Percentiles rank a stretch among this genome's conserved stretches.
Conservation (phyloP, 805 yeast species). For the Starmerella sp. region DNA sequence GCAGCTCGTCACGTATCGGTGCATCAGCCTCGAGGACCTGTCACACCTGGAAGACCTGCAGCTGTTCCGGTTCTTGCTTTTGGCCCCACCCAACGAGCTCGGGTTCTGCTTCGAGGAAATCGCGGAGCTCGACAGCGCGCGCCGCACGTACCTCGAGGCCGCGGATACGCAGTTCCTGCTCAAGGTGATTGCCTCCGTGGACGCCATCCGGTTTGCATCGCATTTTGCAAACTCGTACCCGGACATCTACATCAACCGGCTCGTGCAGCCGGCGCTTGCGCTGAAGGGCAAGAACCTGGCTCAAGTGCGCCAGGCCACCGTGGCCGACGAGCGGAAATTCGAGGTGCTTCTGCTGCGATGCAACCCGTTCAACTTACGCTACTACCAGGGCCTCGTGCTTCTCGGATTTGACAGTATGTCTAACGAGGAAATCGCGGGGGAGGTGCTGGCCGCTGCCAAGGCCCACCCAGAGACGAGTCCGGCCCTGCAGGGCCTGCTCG, state of each 20-base stretch:
- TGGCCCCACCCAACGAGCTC: conserved; percentile 14
- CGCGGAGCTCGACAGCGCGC: conserved; percentile 3
- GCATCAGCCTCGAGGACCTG: conserved; percentile 8
- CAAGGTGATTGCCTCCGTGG: conserved; percentile 4
- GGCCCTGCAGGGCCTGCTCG: conserved; percentile 14
- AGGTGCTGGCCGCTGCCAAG: conserved; percentile 12
- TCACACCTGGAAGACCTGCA: not conserved
- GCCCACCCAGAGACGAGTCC: conserved; percentile 8
- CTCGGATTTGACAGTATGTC: conserved; percentile 2
- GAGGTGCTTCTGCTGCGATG: conserved; percentile 11
- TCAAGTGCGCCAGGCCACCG: conserved; percentile 2
- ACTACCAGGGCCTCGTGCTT: conserved; percentile 14
- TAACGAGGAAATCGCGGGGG: conserved; percentile 4
- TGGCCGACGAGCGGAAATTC: conserved; percentile 6
- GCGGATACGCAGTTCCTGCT: conserved; percentile 3
- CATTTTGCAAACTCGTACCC: conserved; percentile 13
- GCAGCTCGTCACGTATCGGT: conserved; percentile 14
- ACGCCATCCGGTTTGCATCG: conserved; percentile 6
- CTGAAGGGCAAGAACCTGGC: not conserved
- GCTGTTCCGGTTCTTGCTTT: conserved; percentile 9
- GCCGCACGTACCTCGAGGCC: conserved; percentile 7
- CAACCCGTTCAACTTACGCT: conserved; percentile 18
- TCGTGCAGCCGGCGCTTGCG: conserved; percentile 10
- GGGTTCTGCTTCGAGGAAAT: conserved; percentile 18
- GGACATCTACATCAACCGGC: conserved; percentile 6